Evolutionary conservation across 768 basidiomycete species (phyloP).

Genomic region (Pisolithus tinctorius): DNA sequence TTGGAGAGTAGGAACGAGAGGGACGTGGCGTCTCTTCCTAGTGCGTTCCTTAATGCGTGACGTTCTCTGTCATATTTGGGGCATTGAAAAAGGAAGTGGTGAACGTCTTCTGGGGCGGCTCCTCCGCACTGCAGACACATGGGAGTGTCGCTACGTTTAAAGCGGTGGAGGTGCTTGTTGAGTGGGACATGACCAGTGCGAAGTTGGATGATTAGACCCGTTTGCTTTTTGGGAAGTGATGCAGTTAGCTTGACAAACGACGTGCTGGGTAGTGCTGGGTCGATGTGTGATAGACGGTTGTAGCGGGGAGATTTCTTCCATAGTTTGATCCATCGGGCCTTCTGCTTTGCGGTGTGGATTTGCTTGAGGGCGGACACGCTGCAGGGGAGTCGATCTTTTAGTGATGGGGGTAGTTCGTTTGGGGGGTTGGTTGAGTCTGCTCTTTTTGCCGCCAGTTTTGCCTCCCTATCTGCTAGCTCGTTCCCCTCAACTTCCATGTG

Average conservation of each 20-base stretch:
- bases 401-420: not conserved
- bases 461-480: not conserved
- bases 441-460: not conserved
- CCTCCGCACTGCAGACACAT: not conserved
- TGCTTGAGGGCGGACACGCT: no score
- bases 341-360: no score
- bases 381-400: not conserved
- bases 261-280: not conserved
- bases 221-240: not conserved
- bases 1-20: no score
- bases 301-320: no score
- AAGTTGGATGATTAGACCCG: not conserved
- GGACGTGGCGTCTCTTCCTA: not conserved
- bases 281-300: not conserved
- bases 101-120: not conserved
- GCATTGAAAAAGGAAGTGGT: not conserved
- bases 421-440: not conserved
- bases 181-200: not conserved
- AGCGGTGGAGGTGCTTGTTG: not conserved
- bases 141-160: not conserved
- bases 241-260: not conserved
- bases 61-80: slow-evolving; percentile 3
- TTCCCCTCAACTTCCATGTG: not conserved
- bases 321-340: no score
- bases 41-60: not conserved